Evolutionary conservation across 1,139 yeast genomes (phyloP).

Genomic region (Scheffersomyces stambukii): DNA sequence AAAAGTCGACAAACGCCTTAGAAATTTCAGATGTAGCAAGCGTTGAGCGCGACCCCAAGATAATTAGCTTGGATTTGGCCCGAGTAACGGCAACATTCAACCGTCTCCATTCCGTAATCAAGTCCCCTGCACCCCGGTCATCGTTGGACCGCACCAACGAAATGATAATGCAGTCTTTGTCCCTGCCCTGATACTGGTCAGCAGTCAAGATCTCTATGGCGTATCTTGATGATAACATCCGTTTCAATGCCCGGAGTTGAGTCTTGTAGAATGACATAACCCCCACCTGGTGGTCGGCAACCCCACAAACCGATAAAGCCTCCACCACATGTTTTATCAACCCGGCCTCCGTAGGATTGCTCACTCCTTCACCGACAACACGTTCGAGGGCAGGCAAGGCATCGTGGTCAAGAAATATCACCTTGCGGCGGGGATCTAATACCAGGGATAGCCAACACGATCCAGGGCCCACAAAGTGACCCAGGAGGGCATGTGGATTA

Average conservation of each 20-base stretch:
- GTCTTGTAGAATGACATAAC: constrained; percentile 87
- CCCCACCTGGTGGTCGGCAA: constrained; percentile 60
- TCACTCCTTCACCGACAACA: constrained; percentile 59
- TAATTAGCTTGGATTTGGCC: constrained; percentile 76
- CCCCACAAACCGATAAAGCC: constrained; percentile 58
- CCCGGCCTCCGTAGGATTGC: constrained; percentile 68
- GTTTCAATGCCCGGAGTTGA: constrained; percentile 58
- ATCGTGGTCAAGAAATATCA: constrained; percentile 79
- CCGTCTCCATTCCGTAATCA: constrained; percentile 85
- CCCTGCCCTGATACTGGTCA: constrained; percentile 95
- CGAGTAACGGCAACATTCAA: constrained; percentile 93
- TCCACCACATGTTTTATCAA: constrained; percentile 61
- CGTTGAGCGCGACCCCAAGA: constrained; percentile 74
- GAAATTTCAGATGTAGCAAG: constrained; percentile 54
- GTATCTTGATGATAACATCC: constrained; percentile 32
- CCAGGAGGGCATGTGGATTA: constrained; percentile 18
- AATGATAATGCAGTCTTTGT: constrained; percentile 83
- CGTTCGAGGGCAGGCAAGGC: constrained; percentile 56
- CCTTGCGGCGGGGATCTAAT: constrained; percentile 42
- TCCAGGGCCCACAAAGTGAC: constrained; percentile 6
- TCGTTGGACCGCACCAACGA: constrained; percentile 82
- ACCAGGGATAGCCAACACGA: constrained; percentile 31
- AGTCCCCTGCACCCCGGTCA: constrained; percentile 66
- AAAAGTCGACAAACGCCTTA: constrained; percentile 56
- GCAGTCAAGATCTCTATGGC: constrained; percentile 83